Percentiles rank a stretch among this genome's conserved stretches.
Evolutionary conservation across 1,139 yeast genomes (phyloP).

Genomic region (Taiozyma sp.): DNA sequence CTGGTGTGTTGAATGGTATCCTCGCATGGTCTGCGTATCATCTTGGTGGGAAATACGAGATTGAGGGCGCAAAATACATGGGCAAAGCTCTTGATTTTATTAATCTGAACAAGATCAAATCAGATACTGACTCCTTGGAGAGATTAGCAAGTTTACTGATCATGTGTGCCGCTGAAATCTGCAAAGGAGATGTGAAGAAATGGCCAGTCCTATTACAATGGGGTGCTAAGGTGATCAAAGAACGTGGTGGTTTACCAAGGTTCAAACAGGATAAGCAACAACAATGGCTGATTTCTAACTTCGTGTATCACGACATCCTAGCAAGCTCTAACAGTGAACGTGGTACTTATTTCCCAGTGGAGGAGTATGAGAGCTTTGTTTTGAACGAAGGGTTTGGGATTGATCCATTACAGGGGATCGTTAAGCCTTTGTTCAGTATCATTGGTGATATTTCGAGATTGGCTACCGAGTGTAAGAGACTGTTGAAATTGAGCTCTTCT

Average conservation of each 20-base stretch:
- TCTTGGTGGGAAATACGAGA: constrained; percentile 32
- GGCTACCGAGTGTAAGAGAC: constrained; percentile 45
- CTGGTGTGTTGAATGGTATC: constrained; percentile 63
- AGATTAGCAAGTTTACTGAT: constrained; percentile 64
- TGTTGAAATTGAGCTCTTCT: constrained; percentile 18
- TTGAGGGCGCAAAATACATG: constrained; percentile 41
- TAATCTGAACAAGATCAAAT: constrained; percentile 27
- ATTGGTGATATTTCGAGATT: constrained; percentile 68
- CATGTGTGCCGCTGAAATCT: constrained; percentile 68
- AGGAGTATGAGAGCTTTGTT: constrained; percentile 54
- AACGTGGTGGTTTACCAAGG: constrained; percentile 51
- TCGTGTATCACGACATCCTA: constrained; percentile 76
- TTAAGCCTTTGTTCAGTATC: constrained; percentile 58
- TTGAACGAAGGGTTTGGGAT: constrained; percentile 33
- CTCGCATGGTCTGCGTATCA: constrained; percentile 69
- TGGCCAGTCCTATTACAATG: constrained; percentile 61
- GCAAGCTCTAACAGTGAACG: constrained; percentile 52
- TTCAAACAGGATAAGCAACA: constrained; percentile 53
- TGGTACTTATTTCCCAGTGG: constrained; percentile 52
- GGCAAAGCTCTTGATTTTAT: constrained; percentile 43
- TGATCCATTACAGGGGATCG: constrained; percentile 71
- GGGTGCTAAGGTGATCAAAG: constrained; percentile 54
- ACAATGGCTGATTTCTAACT: constrained; percentile 75
- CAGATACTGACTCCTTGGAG: constrained; percentile 26
- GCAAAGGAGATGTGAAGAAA: constrained; percentile 68